These are phyloP conservation scores for Rosa rugosa DNA, from an alignment of 306 rosid genomes.

Conservation along the genomic window DNA sequence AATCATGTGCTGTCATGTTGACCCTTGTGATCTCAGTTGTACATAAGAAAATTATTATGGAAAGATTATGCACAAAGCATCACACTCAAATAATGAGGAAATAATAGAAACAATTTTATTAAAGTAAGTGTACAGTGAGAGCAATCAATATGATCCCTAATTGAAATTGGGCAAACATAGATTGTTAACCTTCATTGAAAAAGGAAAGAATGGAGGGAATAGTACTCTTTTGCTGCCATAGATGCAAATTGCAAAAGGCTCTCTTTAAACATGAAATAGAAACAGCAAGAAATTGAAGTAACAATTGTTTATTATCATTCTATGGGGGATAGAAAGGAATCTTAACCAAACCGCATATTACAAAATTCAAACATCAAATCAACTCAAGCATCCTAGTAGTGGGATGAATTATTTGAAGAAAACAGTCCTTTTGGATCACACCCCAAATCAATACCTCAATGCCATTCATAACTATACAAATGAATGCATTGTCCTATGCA, in stretches of 20 bases:
- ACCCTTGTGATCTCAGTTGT: not conserved
- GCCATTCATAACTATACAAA: not conserved
- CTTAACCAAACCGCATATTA: not conserved
- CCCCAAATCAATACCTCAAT: not conserved
- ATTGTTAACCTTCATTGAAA: not conserved
- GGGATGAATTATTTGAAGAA: not conserved
- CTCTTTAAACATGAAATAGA: not conserved
- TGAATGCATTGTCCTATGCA: not conserved
- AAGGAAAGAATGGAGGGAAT: not conserved
- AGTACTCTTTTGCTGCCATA: not conserved
- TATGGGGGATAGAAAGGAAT: not conserved
- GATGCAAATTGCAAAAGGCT: not conserved
- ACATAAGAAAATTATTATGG: not conserved
- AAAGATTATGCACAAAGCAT: not conserved
- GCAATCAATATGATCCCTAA: not conserved
- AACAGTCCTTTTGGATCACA: not conserved
- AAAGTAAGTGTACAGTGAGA: not conserved
- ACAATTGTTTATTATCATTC: not conserved
- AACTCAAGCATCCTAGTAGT: slow-evolving; percentile 3
- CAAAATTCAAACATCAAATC: not conserved
- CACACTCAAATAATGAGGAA: not conserved
- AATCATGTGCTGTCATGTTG: not conserved
- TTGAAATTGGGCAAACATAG: not conserved
- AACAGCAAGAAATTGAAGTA: not conserved
- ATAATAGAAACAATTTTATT: not conserved